These are phyloP conservation scores for Naegleria lovaniensis DNA, from an alignment of 208 protist genomes.

Conservation along the genomic window DNA sequence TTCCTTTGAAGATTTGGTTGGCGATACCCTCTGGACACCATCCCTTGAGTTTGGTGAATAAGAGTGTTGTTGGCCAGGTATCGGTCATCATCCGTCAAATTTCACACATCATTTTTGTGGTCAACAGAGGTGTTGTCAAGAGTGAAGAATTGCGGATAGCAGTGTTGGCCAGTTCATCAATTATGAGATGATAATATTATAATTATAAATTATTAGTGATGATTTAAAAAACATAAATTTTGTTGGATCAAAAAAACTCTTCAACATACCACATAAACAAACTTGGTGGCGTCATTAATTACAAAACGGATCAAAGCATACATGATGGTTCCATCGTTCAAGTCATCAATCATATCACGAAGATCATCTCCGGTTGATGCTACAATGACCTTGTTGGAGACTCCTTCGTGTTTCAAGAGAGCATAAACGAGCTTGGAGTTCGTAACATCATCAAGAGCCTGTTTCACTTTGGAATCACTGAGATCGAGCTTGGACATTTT, in stretches of 20 bases:
- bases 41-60: background rate
- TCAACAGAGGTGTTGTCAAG: too few relatives aligned
- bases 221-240: background rate
- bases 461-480: background rate
- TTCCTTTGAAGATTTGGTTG: slow-evolving; percentile 2
- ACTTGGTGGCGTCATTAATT: background rate
- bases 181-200: too few relatives aligned
- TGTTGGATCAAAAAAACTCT: background rate
- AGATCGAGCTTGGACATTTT: slow-evolving; percentile 6
- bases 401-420: background rate
- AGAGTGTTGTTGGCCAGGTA: background rate
- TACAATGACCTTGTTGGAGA: background rate
- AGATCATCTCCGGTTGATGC: background rate
- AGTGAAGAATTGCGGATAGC: too few relatives aligned
- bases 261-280: background rate
- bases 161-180: too few relatives aligned
- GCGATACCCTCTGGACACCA: slow-evolving; percentile 16
- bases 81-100: background rate
- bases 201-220: too few relatives aligned
- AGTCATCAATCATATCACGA: background rate
- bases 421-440: background rate
- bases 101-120: background rate
- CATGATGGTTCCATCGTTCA: background rate
- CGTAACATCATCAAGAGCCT: background rate
- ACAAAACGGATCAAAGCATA: background rate